phyloP scores from a whole-genome alignment of 164 flowering plant species.

The Santalum album region DNA sequence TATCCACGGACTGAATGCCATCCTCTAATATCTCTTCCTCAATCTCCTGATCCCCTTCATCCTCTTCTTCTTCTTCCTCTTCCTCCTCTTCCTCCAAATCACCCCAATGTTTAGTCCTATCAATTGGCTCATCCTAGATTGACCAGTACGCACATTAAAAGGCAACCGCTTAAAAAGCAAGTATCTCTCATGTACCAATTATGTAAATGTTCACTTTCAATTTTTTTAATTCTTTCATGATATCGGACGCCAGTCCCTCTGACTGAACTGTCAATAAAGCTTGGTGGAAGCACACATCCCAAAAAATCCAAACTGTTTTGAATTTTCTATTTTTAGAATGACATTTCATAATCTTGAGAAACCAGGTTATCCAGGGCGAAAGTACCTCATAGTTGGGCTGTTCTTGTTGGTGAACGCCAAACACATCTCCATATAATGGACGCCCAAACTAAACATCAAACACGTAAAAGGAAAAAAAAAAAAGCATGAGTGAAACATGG shows the following conservation, averaged over 20 bases:
- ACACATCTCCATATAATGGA: conserved; percentile 96
- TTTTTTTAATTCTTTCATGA: too few species aligned
- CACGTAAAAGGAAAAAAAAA: neutral
- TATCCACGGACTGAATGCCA: conserved; percentile 90
- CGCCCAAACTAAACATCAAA: conserved; percentile 53
- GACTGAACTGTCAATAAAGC: too few species aligned
- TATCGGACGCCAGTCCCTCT: too few species aligned
- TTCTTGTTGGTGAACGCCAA: conserved; percentile 88
- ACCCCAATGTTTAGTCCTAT: conserved; percentile 97
- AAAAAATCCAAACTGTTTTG: too few species aligned
- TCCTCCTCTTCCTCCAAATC: conserved; percentile 92
- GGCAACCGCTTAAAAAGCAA: too few species aligned
- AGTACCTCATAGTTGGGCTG: conserved; percentile 87
- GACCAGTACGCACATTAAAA: too few species aligned
- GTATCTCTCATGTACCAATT: too few species aligned
- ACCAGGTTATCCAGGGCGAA: neutral
- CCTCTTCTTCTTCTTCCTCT: conserved; percentile 77
- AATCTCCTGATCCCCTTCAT: conserved; percentile 62
- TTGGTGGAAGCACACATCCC: too few species aligned
- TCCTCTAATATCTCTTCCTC: conserved; percentile 82
- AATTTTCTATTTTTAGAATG: too few species aligned
- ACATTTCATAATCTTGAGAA: too few species aligned
- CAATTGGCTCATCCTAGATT: conserved; percentile 94
- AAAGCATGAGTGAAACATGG: too few species aligned
- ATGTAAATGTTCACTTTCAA: too few species aligned